Percentiles rank a stretch among this genome's conserved stretches.
These are phyloP conservation scores for Colletotrichum sp. DNA, from an alignment of 2,329 filamentous ascomycete species.

Conservation along the genomic window DNA sequence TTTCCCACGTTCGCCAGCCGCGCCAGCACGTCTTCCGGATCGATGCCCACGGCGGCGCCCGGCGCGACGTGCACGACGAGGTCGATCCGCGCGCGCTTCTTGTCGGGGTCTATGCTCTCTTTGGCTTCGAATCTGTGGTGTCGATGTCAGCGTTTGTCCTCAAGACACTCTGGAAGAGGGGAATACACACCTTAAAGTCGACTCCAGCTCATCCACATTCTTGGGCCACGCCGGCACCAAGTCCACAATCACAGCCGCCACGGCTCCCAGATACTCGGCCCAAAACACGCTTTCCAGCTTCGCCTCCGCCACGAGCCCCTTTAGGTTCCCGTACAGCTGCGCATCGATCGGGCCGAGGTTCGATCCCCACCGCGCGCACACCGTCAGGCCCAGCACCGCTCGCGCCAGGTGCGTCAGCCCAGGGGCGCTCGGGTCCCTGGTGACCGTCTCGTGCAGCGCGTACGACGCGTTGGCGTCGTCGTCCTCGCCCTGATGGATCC, in stretches of 20 bases:
- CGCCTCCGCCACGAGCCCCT: constrained; percentile 42
- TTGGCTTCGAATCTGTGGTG: constrained; percentile 26
- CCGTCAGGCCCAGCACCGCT: constrained; percentile 72
- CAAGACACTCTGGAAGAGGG: background rate
- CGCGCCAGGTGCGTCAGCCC: constrained; percentile 77
- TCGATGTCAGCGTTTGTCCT: background rate
- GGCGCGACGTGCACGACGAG: constrained; percentile 39
- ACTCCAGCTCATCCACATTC: constrained; percentile 35
- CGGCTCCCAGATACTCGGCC: constrained; percentile 57
- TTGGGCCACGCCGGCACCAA: constrained; percentile 48
- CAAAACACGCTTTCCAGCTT: constrained; percentile 51
- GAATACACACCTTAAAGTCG: constrained; percentile 45
- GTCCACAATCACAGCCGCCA: constrained; percentile 48
- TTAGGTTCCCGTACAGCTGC: constrained; percentile 47
- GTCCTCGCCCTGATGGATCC: constrained; percentile 55
- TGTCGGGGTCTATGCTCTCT: constrained; percentile 30
- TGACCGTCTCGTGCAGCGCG: constrained; percentile 75
- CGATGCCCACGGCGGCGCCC: constrained; percentile 32
- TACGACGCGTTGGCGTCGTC: constrained; percentile 65
- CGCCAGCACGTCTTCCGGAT: constrained; percentile 34
- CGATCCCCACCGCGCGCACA: constrained; percentile 78
- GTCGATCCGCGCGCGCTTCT: constrained; percentile 36
- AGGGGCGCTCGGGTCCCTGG: constrained; percentile 70
- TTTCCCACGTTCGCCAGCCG: constrained; percentile 15
- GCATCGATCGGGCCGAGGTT: constrained; percentile 56